Evolutionary conservation across 306 rosid species (phyloP).

Genomic region (Senna siamea): DNA sequence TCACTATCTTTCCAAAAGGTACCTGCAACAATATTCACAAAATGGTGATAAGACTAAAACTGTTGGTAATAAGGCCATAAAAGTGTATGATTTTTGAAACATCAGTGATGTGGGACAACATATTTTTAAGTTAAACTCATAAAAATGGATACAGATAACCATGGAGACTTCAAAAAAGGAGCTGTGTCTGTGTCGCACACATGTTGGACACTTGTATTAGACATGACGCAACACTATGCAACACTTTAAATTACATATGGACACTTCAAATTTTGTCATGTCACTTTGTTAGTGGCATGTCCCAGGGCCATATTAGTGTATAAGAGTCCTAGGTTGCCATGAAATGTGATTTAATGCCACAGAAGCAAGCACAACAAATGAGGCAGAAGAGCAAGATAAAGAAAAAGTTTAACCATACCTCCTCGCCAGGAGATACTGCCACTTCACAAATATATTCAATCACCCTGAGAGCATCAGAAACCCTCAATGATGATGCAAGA

Average conservation of each 20-base stretch:
- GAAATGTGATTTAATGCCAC: not conserved
- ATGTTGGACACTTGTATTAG: no score
- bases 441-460: conserved; percentile 77
- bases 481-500: conserved; percentile 71
- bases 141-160: not conserved
- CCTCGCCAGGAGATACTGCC: conserved; percentile 88
- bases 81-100: conserved; percentile 19
- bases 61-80: not conserved
- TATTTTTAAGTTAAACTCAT: conserved; percentile 10
- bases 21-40: conserved; percentile 56
- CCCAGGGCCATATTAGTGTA: no score
- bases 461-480: conserved; percentile 85
- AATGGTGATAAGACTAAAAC: conserved; percentile 22
- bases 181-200: no score
- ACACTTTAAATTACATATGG: no score
- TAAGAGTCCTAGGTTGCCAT: not conserved
- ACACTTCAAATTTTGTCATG: no score
- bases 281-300: no score
- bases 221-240: no score
- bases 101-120: conserved; percentile 5
- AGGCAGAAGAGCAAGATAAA: not conserved
- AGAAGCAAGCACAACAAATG: not conserved
- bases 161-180: not conserved
- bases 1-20: conserved; percentile 91
- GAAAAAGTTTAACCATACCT: conserved; percentile 53